Base-by-base conservation (phyloP, 176 grass and related monocot genomes). In the Eleusine coracana region DNA sequence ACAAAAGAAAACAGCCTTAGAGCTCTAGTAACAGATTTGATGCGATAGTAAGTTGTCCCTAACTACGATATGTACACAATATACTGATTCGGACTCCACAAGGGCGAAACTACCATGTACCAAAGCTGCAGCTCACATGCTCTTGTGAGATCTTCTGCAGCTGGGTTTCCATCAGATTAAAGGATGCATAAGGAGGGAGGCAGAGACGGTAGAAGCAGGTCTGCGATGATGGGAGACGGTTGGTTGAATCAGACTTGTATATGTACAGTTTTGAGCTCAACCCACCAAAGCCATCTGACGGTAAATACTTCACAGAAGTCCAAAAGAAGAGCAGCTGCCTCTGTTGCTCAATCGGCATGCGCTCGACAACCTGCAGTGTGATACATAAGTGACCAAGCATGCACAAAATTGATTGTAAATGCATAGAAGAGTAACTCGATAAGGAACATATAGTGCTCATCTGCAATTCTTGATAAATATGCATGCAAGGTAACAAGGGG, bases 201-300 rank as follows among this genome's bases (percentile, higher is more conserved):
- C 89, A 92, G 39, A 99, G 91, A 21, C 93, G 93, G 85, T 90
- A 96, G 77, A 99, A 99, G 93, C 97, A 99, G 68, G 97, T 99
- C 51, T 96, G 97, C 0, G 97, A 96, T 3, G 97, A 93, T 46
- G 97, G 97, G 18, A 99, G 93, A 39, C 41, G 89, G 50, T 90
- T 88, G 45, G 87, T 83, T 18, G 97, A 94, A 63, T 88, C 91
- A 15, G 78, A 70, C 85, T 75, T 96, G 46, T 92, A 96, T 94
- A 99, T 89, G 74, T 96, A 92, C 80, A 99, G 65, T 80, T 93
- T 98, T 36, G 96, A 92, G 67, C 84, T 76, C 87, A 99, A 79
- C 58, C 93, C 97, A 73, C 87, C 40, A 71, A 99, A 99, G 17
- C 97, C 93, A 59, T 99, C 97, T 0, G 91, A 75, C 17, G 97